Percentiles rank a stretch among this genome's conserved stretches.
These are phyloP conservation scores for Turritis glabra DNA, from an alignment of 345 rosid species.

Conservation along the genomic window DNA sequence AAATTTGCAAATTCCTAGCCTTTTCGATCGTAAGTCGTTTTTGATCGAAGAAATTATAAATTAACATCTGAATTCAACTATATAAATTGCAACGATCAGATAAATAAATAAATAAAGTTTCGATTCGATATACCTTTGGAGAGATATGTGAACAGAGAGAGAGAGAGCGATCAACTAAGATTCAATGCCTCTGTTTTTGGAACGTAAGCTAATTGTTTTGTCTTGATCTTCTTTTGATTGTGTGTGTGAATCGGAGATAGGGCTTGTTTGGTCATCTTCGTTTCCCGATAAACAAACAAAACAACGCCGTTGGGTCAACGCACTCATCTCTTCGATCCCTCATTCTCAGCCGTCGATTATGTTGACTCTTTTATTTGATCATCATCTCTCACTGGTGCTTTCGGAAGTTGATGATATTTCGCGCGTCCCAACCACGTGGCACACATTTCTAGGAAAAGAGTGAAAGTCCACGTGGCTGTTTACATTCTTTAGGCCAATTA, in stretches of 20 bases:
- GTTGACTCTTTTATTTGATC: constrained; percentile 19
- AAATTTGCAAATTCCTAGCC: not conserved
- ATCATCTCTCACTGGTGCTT: not conserved
- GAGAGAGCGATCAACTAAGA: not conserved
- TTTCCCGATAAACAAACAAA: constrained; percentile 45
- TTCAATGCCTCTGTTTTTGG: constrained; percentile 29
- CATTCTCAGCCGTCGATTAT: constrained; percentile 32
- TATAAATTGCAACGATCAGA: not conserved
- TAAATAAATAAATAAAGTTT: not conserved
- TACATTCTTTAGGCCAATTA: not conserved
- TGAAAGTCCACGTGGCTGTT: not conserved
- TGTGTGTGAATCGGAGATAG: constrained; percentile 39
- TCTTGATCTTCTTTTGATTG: constrained; percentile 16
- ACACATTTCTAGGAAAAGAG: not conserved
- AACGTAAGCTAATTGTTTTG: constrained; percentile 4
- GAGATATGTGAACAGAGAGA: constrained; percentile 11
- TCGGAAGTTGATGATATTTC: constrained; percentile 15
- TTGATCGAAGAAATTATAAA: not conserved
- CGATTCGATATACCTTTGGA: constrained; percentile 11
- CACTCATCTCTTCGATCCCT: not conserved
- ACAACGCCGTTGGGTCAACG: constrained; percentile 20
- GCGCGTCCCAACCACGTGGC: constrained; percentile 29
- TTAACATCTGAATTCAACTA: no score
- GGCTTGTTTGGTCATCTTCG: constrained; percentile 71
- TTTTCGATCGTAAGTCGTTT: not conserved